Evolutionary conservation across 352 stramenopile species (phyloP), one percentile per base, ranked within the genome.

Genomic region (Pythium rishiriense): DNA sequence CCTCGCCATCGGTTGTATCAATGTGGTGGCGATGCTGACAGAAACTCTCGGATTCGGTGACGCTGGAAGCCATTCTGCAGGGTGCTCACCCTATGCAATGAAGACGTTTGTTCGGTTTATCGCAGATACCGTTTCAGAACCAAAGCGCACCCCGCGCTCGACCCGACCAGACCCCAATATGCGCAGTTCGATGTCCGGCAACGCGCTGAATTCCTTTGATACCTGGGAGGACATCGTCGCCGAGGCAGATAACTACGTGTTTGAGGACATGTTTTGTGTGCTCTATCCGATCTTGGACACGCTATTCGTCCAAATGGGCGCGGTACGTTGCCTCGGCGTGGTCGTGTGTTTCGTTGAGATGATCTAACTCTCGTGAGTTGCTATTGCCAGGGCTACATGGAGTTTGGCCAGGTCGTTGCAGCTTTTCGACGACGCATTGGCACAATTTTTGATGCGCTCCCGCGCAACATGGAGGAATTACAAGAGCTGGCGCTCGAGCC

Each of bases 231-330:
- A 95, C 25, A 73, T 95, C 19, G 59, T 90, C 15, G 62, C 72
- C 17, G 85, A 93, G 28, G 68, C 79, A 7, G 74, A 87, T 43
- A 95, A 92, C 66, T 78, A 90, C 64, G 87, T 93, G 41, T 95
- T 94, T 58, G 87, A 95, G 72, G 83, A 85, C 17, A 87, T 95
- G 21, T 95, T 95, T 64, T 93, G 85, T 43, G 46, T 92, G 31
- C 64, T 94, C 3, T 94, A 94, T 57, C 87, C 87, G 6, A 72
- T 93, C 37, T 62, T 95, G 50, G 87, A 95, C 58, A 70, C 66
- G n/a, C 72, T 95, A 37, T 95, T 95, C 68, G 87, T 95, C 43
- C 76, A 92, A 61, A 94, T 95, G 87, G 87, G 74, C 35, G 87
- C 87, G 72, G 86, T 95, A 79, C 60, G 85, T 83, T 51, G 19